A percentile compares a stretch with the other conserved stretches of the same genome.
Evolutionary conservation across 2,329 filamentous ascomycete genomes (phyloP).

Genomic region (Chaetomium globosum): DNA sequence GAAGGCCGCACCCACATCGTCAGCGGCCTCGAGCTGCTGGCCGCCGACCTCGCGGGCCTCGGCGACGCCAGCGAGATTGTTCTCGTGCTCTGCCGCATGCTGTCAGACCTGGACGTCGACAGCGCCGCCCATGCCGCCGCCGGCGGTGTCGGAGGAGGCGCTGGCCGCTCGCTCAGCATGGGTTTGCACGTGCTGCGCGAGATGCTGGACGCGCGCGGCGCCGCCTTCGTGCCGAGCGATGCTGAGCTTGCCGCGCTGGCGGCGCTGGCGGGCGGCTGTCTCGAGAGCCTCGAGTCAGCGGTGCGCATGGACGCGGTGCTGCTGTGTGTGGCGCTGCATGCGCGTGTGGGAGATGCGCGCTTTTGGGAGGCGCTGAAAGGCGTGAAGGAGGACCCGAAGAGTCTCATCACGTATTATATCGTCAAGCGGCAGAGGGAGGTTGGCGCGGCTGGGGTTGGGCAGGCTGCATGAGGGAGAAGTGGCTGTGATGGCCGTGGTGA

Average conservation of each 20-base stretch:
- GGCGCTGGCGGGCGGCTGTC: slow-evolving; percentile 56
- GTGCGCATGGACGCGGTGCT: slow-evolving; percentile 77
- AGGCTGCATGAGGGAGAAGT: slow-evolving; percentile 1
- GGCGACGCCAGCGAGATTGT: slow-evolving; percentile 65
- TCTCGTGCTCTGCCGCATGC: slow-evolving; percentile 54
- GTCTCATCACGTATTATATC: slow-evolving; percentile 78
- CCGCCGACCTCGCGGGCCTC: slow-evolving; percentile 69
- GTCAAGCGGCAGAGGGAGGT: slow-evolving; percentile 67
- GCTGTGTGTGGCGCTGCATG: slow-evolving; percentile 73
- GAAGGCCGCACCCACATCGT: slow-evolving; percentile 72
- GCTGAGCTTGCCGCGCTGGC: slow-evolving; percentile 56
- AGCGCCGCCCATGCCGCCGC: slow-evolving; percentile 36
- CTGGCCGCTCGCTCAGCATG: slow-evolving; percentile 55
- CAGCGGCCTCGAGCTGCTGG: slow-evolving; percentile 71
- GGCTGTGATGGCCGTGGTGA: background rate
- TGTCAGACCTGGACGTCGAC: slow-evolving; percentile 49
- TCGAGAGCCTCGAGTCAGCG: slow-evolving; percentile 63
- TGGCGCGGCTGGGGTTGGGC: slow-evolving; percentile 6
- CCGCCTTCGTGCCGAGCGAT: slow-evolving; percentile 54
- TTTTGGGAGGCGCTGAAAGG: slow-evolving; percentile 71
- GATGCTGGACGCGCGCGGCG: slow-evolving; percentile 55
- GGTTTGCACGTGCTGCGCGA: slow-evolving; percentile 65
- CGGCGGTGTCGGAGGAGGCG: slow-evolving; percentile 32
- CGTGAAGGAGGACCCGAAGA: slow-evolving; percentile 72
- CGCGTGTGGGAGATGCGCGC: slow-evolving; percentile 57